Base-by-base conservation (phyloP, 129 eudicot genomes). In the Arctium lappa region DNA sequence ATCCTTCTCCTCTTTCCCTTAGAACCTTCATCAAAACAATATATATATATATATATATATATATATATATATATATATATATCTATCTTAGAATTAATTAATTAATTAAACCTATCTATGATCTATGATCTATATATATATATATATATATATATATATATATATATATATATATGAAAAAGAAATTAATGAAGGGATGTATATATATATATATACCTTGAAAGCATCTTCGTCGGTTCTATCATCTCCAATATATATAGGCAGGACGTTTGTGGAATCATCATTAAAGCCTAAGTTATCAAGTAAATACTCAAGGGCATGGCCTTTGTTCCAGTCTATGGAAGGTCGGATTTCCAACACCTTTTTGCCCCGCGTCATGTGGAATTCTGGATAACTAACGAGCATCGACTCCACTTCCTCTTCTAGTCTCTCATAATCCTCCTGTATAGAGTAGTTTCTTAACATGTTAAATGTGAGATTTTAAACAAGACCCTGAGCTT, bases 141-240 rank as follows among this genome's bases (percentile, higher is more conserved):
- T 22, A 22, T 22, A 22, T 22, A 22, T 22, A 22, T 1, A 44
- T 6, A 6, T 2, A 16, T 36, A 2, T 72, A 62, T 34, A 31
- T 13, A 15, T 88, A 93, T n/a, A n/a, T 22, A 22, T 22, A 22
- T 22, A 22, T 22, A 22, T 33, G 22, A 27, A 38, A 63, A 29
- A 33, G 36, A 33, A 33, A 33, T 33, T 33, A 33, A 22, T 77
- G 9, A 72, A 78, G 53, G 36, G n/a, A 15, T 80, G 8, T 1
- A 44, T 6, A 6, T 2, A 16, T 36, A 2, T 72, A 62, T 34
- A 31, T 13, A 15, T 88, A 93, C 98, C 94, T 89, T 88, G 32
- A 93, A 93, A 74, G 98, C 98, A 75, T 94, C 98, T 83, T 94
- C 97, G 22, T 94, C 97, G 53, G 98, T 93, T 82, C 74, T 82